phyloP scores from a whole-genome alignment of 2,329 filamentous ascomycete species.

The Ophiostoma perfectum region DNA sequence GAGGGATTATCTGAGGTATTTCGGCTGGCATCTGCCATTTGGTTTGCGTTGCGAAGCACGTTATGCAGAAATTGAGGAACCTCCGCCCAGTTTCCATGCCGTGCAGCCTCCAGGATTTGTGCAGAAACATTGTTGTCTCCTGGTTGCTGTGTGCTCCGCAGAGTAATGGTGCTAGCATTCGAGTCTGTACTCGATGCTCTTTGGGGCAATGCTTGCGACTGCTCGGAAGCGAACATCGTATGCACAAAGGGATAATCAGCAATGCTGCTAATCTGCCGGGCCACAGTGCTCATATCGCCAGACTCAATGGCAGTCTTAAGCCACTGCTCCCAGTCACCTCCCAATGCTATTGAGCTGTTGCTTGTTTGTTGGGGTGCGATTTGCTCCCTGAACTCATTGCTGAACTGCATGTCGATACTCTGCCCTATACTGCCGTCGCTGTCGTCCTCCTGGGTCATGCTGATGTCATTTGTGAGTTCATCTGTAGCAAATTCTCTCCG shows the following conservation, averaged over 20 bases:
- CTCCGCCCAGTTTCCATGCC: constrained; percentile 52
- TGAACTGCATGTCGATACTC: constrained; percentile 45
- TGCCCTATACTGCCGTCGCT: constrained; percentile 20
- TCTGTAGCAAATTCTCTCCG: no score
- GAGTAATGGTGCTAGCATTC: background rate
- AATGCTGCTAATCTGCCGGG: constrained; percentile 37
- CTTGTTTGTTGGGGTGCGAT: constrained; percentile 59
- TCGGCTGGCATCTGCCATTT: constrained; percentile 39
- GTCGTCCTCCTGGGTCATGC: background rate
- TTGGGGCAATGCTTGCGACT: background rate
- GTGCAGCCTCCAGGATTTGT: constrained; percentile 50
- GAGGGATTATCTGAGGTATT: no score
- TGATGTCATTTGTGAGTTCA: background rate
- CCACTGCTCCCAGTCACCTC: constrained; percentile 71
- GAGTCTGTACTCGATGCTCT: background rate
- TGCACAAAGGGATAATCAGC: constrained; percentile 33
- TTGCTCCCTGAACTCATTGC: constrained; percentile 59
- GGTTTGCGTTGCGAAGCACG: constrained; percentile 39
- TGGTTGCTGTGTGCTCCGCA: background rate
- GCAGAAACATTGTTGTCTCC: constrained; percentile 38
- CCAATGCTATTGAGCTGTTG: constrained; percentile 53
- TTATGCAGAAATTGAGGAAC: constrained; percentile 53
- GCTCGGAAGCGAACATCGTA: background rate
- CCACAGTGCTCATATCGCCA: constrained; percentile 49
- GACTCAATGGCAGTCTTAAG: constrained; percentile 64